Evolutionary conservation across 1,139 yeast genomes (phyloP).

Genomic region (Pichia sp.): DNA sequence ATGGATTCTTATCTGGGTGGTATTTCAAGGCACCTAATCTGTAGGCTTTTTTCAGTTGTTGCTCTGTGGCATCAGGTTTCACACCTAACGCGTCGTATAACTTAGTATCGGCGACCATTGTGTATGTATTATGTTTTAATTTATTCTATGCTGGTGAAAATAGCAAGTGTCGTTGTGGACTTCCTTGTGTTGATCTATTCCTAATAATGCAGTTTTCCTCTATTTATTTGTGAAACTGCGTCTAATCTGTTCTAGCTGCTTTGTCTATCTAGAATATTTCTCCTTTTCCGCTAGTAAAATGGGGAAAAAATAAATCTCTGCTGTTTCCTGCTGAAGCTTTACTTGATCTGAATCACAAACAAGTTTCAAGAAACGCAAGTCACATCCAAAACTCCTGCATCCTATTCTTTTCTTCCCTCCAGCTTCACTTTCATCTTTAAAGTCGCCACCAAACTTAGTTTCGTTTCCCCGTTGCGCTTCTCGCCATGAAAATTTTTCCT

Average conservation of each 20-base stretch:
- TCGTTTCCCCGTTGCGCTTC: not conserved
- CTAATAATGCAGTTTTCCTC: not conserved
- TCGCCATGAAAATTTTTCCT: not conserved
- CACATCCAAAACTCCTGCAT: not conserved
- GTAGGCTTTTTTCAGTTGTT: conserved; percentile 91
- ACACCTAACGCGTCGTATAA: conserved; percentile 85
- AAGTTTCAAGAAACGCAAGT: not conserved
- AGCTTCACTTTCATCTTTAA: conserved; percentile 8
- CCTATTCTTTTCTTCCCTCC: conserved; percentile 5
- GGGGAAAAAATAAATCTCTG: not conserved
- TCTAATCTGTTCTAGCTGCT: conserved; percentile 36
- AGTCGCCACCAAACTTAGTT: not conserved
- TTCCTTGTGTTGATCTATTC: not conserved
- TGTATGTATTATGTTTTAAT: not conserved
- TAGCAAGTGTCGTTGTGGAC: not conserved
- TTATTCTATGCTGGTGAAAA: not conserved
- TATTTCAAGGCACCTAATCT: conserved; percentile 87
- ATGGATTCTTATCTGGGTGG: conserved; percentile 92
- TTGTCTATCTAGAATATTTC: conserved; percentile 13
- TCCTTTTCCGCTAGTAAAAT: not conserved
- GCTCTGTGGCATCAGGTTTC: conserved; percentile 68
- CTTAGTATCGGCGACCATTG: conserved; percentile 88
- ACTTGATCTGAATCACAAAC: not conserved
- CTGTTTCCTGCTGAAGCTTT: not conserved
- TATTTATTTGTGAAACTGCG: not conserved